Percentiles rank a stretch among this genome's conserved stretches.
phyloP scores from a whole-genome alignment of 495 filamentous ascomycete genomes.

The Aspergillus saccharolyticus region DNA sequence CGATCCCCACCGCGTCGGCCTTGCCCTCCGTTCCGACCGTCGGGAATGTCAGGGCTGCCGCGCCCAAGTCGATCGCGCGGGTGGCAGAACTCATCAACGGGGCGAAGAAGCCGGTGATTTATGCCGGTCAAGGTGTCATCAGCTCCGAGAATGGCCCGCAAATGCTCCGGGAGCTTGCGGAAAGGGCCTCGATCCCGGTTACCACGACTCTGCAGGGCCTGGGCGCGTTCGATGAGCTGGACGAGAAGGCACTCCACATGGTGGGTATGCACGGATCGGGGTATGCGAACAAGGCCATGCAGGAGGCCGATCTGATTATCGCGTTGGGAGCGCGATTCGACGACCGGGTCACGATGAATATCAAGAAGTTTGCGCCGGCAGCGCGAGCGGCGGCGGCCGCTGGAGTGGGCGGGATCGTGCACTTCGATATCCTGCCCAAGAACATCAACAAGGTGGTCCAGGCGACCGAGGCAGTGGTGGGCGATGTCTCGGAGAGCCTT shows the following conservation, averaged over 20 bases:
- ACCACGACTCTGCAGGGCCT: conserved; percentile 64
- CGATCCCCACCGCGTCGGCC: neutral
- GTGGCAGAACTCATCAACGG: conserved; percentile 52
- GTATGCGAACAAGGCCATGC: conserved; percentile 62
- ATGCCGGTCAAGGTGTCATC: conserved; percentile 56
- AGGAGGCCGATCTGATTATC: conserved; percentile 59
- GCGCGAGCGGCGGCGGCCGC: conserved; percentile 12
- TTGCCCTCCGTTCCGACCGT: neutral
- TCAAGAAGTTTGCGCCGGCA: conserved; percentile 52
- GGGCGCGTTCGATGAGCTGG: conserved; percentile 55
- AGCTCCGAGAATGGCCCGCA: neutral
- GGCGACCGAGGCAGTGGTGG: conserved; percentile 55
- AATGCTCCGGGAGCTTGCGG: conserved; percentile 52
- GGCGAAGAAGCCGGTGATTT: conserved; percentile 58
- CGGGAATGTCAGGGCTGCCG: conserved; percentile 33
- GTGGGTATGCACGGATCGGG: conserved; percentile 62
- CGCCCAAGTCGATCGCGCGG: conserved; percentile 45
- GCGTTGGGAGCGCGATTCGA: conserved; percentile 59
- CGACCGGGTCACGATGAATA: conserved; percentile 53
- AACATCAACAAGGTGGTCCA: conserved; percentile 62
- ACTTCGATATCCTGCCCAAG: conserved; percentile 61
- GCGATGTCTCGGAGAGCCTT: conserved; percentile 60
- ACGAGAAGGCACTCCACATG: conserved; percentile 58
- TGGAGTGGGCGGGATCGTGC: conserved; percentile 50
- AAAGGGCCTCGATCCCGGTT: conserved; percentile 56